A percentile compares a stretch with the other conserved stretches of the same genome.
These are phyloP conservation scores for Cyclotella sp. DNA, from an alignment of 108 stramenopile species.

Conservation along the genomic window DNA sequence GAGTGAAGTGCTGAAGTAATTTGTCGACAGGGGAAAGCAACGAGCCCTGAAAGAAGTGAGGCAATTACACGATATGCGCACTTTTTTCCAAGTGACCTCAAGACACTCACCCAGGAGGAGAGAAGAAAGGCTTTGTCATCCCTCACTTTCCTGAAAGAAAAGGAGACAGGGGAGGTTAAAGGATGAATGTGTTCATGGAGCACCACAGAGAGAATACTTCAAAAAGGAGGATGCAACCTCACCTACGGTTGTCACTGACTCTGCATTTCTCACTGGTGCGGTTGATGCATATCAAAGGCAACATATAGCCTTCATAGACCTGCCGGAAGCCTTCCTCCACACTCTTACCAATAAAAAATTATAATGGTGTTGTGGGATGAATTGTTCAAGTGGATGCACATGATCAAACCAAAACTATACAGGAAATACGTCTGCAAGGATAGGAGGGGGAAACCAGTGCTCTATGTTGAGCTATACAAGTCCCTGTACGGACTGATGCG, in stretches of 20 bases:
- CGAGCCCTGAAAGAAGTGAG: conserved; percentile 49
- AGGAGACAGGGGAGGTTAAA: conserved; percentile 34
- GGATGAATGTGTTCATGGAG: conserved; percentile 29
- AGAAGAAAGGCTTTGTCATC: conserved; percentile 1
- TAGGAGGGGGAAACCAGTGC: conserved; percentile 9
- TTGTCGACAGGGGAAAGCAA: conserved; percentile 24
- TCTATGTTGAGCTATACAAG: conserved; percentile 43
- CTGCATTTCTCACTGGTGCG: conserved; percentile 7
- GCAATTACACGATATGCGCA: conserved; percentile 43
- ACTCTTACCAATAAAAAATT: conserved; percentile 19
- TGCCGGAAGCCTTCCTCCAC: conserved; percentile 21
- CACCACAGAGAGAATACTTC: conserved; percentile 11
- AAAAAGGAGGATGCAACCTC: conserved; percentile 28
- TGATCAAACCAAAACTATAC: neutral
- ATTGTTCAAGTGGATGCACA: conserved; percentile 1
- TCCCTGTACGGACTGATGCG: conserved; percentile 3
- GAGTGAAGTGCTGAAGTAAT: conserved; percentile 1
- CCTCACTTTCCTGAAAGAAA: too few relatives aligned
- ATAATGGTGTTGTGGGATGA: conserved; percentile 18
- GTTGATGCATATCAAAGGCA: conserved; percentile 6
- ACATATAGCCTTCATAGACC: conserved; percentile 15
- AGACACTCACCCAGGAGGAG: conserved; percentile 35
- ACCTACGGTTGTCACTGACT: neutral
- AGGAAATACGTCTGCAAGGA: conserved; percentile 6
- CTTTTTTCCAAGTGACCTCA: conserved; percentile 27